Evolutionary conservation across 306 rosid species (phyloP), one percentile per base, ranked within the genome.

Genomic region (Carpinus viminea): DNA sequence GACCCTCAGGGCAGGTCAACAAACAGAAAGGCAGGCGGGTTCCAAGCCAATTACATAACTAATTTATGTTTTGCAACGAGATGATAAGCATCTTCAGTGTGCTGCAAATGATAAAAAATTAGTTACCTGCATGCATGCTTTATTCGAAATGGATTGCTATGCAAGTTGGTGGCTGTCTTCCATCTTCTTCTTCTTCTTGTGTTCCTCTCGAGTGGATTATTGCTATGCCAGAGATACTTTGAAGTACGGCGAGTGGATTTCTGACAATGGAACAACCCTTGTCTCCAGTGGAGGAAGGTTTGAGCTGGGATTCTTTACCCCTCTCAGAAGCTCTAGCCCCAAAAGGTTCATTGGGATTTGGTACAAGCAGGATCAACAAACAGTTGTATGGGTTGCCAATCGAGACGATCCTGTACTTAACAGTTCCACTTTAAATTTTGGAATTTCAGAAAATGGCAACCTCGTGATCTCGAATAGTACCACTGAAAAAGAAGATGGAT

Each of bases 221-320:
- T 78, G 75, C 26, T 24, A 24, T 1, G 26, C 26, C 26, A 24
- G 1, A 24, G 26, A 0, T 24, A 1, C 26, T 24, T 61, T 84
- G 50, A 54, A 0, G 28, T 0, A 53, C 1, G 48, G 16, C 3
- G 75, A 57, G 16, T 1, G 1, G 13, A 24, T 69, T 24, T 48
- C 56, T 61, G 31, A 62, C 28, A 0, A 57, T 52, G 4, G 10
- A 1, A 12, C 21, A n/a, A 12, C 21, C 24, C 78, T 85, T 11
- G 74, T 87, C 72, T 87, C 88, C n/a, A n/a, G 54, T 2, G 70
- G 47, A 24, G 2, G 18, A 0, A 69, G 4, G 21, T 89, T 87
- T 73, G 50, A 64, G 57, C 55, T 87, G 1, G 89, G 91, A 2
- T 87, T 89, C 72, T 83, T 87, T 79, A 3, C 80, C 57, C 79